Evolutionary conservation across 2,329 filamentous ascomycete genomes (phyloP), one percentile per base, ranked within the genome.

Genomic region (Didymella pomorum): DNA sequence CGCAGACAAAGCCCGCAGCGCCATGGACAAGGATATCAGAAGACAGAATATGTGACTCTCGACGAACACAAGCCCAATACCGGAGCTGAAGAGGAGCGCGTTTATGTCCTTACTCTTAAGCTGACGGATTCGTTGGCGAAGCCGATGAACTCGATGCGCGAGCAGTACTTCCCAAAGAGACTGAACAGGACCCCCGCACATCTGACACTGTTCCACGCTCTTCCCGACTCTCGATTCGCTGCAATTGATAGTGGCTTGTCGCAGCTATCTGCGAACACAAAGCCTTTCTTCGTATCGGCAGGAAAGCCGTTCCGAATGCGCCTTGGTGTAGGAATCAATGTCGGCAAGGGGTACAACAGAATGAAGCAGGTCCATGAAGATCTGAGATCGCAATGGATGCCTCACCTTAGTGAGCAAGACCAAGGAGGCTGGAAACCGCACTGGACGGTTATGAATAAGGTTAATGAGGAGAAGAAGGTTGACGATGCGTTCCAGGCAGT

Each of bases 381-480:
- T 33, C 64, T 81, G 29, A 70, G 72, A 56, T 59, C 62, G 9
- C 64, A 66, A 14, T 82, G 79, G 79, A 51, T 66, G 28, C 55
- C 68, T 3, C 79, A 75, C 23, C 61, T 82, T 12, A 80, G 78
- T 37, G 72, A 77, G 57, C 79, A 81, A 65, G 80, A 82, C 62
- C 68, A 67, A n/a, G 73, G 73, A 3, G 74, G 72, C 0, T 77
- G 76, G 64, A 70, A 69, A 7, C 72, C 78, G 9, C 80, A 81
- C 51, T 81, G 79, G 71, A 81, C 79, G 11, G 72, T 81, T 16
- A 80, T 80, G 79, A 81, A 81, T 56, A 81, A 81, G 61, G 79
- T 79, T 3, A 74, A 78, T 37, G 76, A 79, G n/a, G 73, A 78
- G 52, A 62, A 65, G 14, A 73, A 72, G 43, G 76, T 80, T 0